Conservation (phyloP, 2,329 filamentous ascomycete genomes). For the Chaetomium sp. region DNA sequence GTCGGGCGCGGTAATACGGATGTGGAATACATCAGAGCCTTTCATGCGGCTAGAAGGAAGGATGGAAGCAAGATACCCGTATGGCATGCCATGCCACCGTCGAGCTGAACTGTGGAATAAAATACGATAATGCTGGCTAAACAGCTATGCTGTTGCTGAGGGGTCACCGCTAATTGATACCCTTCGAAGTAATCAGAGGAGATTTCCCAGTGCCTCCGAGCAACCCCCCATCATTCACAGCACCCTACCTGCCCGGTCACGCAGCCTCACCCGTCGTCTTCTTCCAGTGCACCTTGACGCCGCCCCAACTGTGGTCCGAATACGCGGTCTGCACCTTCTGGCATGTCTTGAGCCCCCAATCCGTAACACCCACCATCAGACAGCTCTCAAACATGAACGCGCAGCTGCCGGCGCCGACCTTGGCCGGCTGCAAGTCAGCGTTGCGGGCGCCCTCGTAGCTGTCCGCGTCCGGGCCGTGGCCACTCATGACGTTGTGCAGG, state of each 20-base stretch:
- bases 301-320: constrained; percentile 79
- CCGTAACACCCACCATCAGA: constrained; percentile 70
- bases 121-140: too few species aligned
- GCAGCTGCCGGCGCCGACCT: constrained; percentile 63
- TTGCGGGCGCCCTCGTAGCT: constrained; percentile 59
- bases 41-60: too few species aligned
- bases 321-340: constrained; percentile 66
- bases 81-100: neutral
- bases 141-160: too few species aligned
- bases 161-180: too few species aligned
- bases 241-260: neutral
- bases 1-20: neutral
- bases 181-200: too few species aligned
- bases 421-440: constrained; percentile 55
- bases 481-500: constrained; percentile 72
- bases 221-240: too few species aligned
- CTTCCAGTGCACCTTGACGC: constrained; percentile 64
- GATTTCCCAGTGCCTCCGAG: too few species aligned
- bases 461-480: constrained; percentile 62
- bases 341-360: constrained; percentile 66
- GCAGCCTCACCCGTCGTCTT: constrained; percentile 22
- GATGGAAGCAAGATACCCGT: neutral
- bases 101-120: neutral
- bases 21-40: too few species aligned
- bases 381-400: constrained; percentile 72